Conservation (phyloP, 2,329 filamentous ascomycete genomes). For the Colletotrichum magnum region DNA sequence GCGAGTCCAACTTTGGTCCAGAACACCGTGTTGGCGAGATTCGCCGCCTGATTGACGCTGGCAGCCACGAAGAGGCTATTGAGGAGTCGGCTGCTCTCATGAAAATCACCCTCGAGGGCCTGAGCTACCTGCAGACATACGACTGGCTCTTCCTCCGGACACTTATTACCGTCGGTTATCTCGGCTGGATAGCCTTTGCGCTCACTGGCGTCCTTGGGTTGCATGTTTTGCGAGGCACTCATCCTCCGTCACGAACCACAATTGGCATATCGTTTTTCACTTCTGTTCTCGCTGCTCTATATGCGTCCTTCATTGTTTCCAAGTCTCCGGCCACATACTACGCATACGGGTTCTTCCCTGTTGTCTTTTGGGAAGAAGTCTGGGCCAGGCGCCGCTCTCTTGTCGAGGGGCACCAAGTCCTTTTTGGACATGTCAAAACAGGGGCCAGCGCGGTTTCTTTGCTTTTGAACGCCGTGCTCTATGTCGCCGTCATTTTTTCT, state of each 20-base stretch:
- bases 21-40: constrained; percentile 79
- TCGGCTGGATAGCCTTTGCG: constrained; percentile 96
- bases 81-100: constrained; percentile 83
- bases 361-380: constrained; percentile 97
- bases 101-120: constrained; percentile 81
- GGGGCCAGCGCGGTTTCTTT: constrained; percentile 71
- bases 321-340: constrained; percentile 89
- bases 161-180: constrained; percentile 89
- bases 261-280: constrained; percentile 77
- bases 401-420: constrained; percentile 72
- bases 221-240: constrained; percentile 83
- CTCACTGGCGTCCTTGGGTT: constrained; percentile 89
- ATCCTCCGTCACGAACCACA: constrained; percentile 74
- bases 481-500: constrained; percentile 82
- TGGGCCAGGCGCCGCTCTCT: constrained; percentile 83
- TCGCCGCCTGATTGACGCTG: constrained; percentile 74
- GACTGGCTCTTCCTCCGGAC: constrained; percentile 97
- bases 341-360: constrained; percentile 90
- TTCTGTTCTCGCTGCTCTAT: constrained; percentile 81
- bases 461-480: constrained; percentile 73
- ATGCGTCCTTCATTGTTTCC: constrained; percentile 84
- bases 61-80: constrained; percentile 83
- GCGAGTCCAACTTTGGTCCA: constrained; percentile 72
- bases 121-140: constrained; percentile 96
- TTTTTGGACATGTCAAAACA: constrained; percentile 79